Conservation (phyloP, 129 eudicot species). For the Sambucus nigra region DNA sequence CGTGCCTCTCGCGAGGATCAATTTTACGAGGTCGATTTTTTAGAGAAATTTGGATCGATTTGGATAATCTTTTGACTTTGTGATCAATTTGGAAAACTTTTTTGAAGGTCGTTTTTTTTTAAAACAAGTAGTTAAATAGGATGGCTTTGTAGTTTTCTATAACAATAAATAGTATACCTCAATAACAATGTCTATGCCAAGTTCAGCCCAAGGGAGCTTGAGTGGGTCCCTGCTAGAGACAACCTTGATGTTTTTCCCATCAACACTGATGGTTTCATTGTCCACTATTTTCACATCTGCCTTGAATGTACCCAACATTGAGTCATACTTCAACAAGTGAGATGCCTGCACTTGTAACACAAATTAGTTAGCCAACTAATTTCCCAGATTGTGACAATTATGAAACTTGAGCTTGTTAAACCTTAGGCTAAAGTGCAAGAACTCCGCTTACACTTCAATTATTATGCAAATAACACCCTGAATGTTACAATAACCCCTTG, state of each 20-base stretch:
- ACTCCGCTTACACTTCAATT: too few species aligned
- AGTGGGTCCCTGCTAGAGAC: slow-evolving; percentile 88
- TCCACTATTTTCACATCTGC: slow-evolving; percentile 84
- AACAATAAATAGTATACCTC: slow-evolving; percentile 38
- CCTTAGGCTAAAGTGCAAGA: too few species aligned
- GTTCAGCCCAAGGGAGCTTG: slow-evolving; percentile 94
- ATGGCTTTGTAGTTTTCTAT: not conserved
- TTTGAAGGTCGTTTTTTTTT: too few species aligned
- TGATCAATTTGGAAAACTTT: too few species aligned
- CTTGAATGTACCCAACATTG: slow-evolving; percentile 88
- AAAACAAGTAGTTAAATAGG: not conserved
- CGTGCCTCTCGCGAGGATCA: too few species aligned
- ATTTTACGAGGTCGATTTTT: too few species aligned
- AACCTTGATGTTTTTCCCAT: slow-evolving; percentile 77
- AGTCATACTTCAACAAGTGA: slow-evolving; percentile 92
- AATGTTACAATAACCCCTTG: too few species aligned
- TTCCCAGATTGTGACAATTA: too few species aligned
- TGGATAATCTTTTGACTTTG: too few species aligned
- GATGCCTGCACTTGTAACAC: slow-evolving; percentile 56
- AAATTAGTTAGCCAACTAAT: not conserved
- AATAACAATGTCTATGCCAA: slow-evolving; percentile 82
- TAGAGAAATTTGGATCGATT: too few species aligned
- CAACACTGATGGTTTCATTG: slow-evolving; percentile 67
- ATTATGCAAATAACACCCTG: too few species aligned
- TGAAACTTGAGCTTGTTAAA: too few species aligned